A percentile compares a stretch with the other conserved stretches of the same genome.
Evolutionary conservation across 495 filamentous ascomycete species (phyloP).

Genomic region (Lophium mytilinum): DNA sequence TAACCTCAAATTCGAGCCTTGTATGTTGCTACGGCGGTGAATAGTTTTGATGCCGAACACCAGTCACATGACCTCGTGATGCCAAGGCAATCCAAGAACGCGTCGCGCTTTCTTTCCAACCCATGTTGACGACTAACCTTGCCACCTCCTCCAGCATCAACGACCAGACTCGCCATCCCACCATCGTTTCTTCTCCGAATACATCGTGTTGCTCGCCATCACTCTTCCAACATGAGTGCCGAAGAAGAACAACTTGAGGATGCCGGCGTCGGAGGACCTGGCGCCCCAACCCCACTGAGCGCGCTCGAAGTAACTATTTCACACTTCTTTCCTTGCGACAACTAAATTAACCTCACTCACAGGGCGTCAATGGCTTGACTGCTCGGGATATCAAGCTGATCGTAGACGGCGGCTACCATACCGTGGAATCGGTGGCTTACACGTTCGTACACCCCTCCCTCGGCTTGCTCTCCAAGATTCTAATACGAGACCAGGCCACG

Average conservation of each 20-base stretch:
- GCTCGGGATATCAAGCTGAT: slow-evolving; percentile 89
- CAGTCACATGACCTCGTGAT: no score
- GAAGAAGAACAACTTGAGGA: slow-evolving; percentile 58
- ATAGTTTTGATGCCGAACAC: no score
- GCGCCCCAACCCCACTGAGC: slow-evolving; percentile 84
- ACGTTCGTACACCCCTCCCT: slow-evolving; percentile 43
- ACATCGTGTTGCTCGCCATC: background rate
- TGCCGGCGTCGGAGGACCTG: slow-evolving; percentile 63
- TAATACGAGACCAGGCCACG: slow-evolving; percentile 48
- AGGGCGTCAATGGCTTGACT: slow-evolving; percentile 80
- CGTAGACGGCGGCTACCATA: slow-evolving; percentile 86
- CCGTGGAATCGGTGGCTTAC: slow-evolving; percentile 91
- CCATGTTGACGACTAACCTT: background rate
- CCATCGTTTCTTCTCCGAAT: background rate
- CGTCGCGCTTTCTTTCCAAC: background rate
- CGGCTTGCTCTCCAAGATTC: background rate
- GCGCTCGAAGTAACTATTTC: slow-evolving; percentile 66
- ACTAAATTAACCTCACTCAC: background rate
- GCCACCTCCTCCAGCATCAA: background rate
- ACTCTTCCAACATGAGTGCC: slow-evolving; percentile 41
- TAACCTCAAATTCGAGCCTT: no score
- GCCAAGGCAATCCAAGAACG: background rate
- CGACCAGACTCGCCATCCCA: background rate
- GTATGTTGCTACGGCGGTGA: no score
- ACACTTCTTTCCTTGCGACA: background rate